A percentile compares a stretch with the other conserved stretches of the same genome.
These are phyloP conservation scores for Metarhizium humberi DNA, from an alignment of 2,329 filamentous ascomycete genomes.

Conservation along the genomic window DNA sequence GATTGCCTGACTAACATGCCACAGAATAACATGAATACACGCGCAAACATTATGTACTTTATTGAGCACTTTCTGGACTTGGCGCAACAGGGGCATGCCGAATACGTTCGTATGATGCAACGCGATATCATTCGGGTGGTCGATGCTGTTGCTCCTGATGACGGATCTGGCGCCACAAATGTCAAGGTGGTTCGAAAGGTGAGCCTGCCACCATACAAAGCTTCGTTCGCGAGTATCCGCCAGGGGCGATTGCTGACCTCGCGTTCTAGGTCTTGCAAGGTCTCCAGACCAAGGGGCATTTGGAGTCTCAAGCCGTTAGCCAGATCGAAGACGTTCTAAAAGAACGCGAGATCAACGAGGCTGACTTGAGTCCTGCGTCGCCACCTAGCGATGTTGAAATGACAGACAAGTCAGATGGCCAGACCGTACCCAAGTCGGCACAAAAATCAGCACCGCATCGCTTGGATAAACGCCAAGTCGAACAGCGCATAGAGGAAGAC, in stretches of 20 bases:
- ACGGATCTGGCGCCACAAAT: conserved; percentile 84
- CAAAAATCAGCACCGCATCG: conserved; percentile 25
- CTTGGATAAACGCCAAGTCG: conserved; percentile 79
- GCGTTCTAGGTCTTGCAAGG: conserved; percentile 52
- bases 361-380: conserved; percentile 44
- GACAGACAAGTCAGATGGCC: conserved; percentile 30
- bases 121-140: conserved; percentile 86
- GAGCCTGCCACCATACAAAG: conserved; percentile 13
- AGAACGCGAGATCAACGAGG: conserved; percentile 60
- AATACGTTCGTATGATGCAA: conserved; percentile 91
- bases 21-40: conserved; percentile 88
- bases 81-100: conserved; percentile 63
- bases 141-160: conserved; percentile 80
- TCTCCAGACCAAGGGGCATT: conserved; percentile 60
- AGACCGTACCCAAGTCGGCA: conserved; percentile 27
- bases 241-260: neutral
- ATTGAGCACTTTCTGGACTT: conserved; percentile 90
- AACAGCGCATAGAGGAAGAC: conserved; percentile 95
- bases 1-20: neutral
- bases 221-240: neutral
- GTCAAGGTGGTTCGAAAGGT: conserved; percentile 86
- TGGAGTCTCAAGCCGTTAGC: conserved; percentile 62
- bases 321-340: conserved; percentile 80
- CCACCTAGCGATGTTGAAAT: conserved; percentile 35
- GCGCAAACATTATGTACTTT: conserved; percentile 99